Conservation (phyloP, 192 early-diverging fungal genomes). For the Coemansia sp. region DNA sequence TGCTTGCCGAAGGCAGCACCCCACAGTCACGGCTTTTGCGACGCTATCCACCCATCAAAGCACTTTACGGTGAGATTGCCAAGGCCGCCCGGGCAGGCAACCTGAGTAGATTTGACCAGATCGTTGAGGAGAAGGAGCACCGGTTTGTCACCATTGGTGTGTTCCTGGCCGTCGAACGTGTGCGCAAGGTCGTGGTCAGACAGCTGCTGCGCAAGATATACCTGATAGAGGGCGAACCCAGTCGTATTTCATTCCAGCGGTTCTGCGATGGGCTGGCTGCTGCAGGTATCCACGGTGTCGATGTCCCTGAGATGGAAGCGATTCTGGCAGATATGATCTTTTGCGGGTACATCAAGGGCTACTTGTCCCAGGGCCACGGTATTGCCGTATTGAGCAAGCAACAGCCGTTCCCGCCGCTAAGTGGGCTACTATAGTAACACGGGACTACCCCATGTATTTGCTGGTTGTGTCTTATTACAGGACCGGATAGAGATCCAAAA, state of each 20-base stretch:
- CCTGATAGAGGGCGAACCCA: conserved; percentile 46
- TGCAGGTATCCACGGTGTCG: conserved; percentile 49
- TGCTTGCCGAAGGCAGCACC: conserved; percentile 65
- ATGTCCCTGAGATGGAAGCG: conserved; percentile 74
- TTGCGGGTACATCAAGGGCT: conserved; percentile 81
- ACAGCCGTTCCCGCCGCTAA: conserved; percentile 67
- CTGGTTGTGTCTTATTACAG: no score
- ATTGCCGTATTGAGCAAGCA: conserved; percentile 69
- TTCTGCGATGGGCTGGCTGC: conserved; percentile 62
- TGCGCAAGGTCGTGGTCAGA: conserved; percentile 64
- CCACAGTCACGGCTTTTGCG: conserved; percentile 58
- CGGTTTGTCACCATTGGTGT: conserved; percentile 61
- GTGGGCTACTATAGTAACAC: background rate
- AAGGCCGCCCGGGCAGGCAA: conserved; percentile 68
- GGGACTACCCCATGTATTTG: no score
- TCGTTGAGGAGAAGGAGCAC: conserved; percentile 52
- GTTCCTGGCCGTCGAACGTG: conserved; percentile 77
- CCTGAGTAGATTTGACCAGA: conserved; percentile 65
- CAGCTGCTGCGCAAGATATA: conserved; percentile 77
- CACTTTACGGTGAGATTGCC: conserved; percentile 60
- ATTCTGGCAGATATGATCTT: conserved; percentile 84
- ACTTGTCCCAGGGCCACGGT: conserved; percentile 73
- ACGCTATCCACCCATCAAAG: conserved; percentile 54
- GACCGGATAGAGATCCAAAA: no score
- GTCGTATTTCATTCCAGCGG: conserved; percentile 54